Conservation (phyloP, 2,329 filamentous ascomycete genomes). For the Cladosporium austrohemisphaericum region DNA sequence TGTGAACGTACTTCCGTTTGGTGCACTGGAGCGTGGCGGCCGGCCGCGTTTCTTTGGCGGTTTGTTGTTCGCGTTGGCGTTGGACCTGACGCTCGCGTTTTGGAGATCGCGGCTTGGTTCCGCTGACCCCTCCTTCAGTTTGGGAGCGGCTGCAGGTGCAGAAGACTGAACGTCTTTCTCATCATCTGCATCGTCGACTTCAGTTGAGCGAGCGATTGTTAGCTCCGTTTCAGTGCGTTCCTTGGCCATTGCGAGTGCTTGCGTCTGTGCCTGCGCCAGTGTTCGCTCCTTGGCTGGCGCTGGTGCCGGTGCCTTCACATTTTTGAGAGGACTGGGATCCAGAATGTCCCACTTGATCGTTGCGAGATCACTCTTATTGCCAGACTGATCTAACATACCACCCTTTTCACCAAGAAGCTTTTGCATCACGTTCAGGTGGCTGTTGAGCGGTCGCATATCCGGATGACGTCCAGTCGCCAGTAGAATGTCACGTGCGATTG, state of each 20-base stretch:
- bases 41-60: constrained; percentile 31
- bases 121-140: too few species aligned
- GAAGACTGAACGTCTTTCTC: constrained; percentile 23
- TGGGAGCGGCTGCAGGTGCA: constrained; percentile 12
- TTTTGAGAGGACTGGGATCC: constrained; percentile 48
- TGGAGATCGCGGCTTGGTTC: neutral
- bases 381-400: constrained; percentile 38
- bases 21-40: constrained; percentile 33
- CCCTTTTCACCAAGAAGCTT: constrained; percentile 37
- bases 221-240: constrained; percentile 10
- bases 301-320: too few species aligned
- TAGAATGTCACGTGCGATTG: constrained; percentile 61
- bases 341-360: constrained; percentile 61
- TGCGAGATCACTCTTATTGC: constrained; percentile 46
- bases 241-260: constrained; percentile 14
- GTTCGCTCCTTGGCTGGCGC: constrained; percentile 10
- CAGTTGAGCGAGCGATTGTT: neutral
- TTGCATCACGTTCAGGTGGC: constrained; percentile 48
- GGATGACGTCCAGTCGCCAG: constrained; percentile 61
- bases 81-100: neutral
- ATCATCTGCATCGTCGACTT: constrained; percentile 35
- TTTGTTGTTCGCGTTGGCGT: constrained; percentile 15
- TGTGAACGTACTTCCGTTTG: constrained; percentile 16
- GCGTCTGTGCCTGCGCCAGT: constrained; percentile 7
- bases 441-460: constrained; percentile 55